A percentile compares a stretch with the other conserved stretches of the same genome.
phyloP scores from a whole-genome alignment of 1,139 yeast genomes.

The Entelexis paramagnoliae region DNA sequence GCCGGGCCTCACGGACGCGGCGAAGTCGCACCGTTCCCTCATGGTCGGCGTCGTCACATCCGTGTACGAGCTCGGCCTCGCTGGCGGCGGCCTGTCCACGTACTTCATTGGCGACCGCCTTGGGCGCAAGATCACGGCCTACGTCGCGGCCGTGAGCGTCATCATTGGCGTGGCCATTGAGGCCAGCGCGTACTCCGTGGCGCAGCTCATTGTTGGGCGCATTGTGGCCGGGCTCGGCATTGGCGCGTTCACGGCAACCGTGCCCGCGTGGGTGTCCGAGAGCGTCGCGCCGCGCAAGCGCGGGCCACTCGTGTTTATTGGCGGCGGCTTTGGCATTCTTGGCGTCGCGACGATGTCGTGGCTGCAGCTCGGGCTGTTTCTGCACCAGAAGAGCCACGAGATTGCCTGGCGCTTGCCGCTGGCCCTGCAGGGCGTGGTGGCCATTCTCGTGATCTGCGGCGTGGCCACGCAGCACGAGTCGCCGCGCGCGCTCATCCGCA shows the following conservation, averaged over 20 bases:
- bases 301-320: conserved; percentile 46
- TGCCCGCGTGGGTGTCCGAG: conserved; percentile 55
- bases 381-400: conserved; percentile 40
- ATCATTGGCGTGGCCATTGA: conserved; percentile 53
- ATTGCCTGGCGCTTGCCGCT: conserved; percentile 53
- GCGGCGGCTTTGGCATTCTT: conserved; percentile 46
- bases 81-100: conserved; percentile 57
- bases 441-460: conserved; percentile 41
- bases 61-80: conserved; percentile 61
- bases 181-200: conserved; percentile 46
- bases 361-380: conserved; percentile 52
- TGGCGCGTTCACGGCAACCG: conserved; percentile 68
- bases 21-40: conserved; percentile 19
- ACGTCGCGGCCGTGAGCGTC: conserved; percentile 17
- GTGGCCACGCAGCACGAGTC: conserved; percentile 51
- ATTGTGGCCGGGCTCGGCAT: conserved; percentile 67
- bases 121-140: conserved; percentile 46
- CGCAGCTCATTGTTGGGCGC: conserved; percentile 65
- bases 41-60: conserved; percentile 32
- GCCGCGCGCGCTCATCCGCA: conserved; percentile 55
- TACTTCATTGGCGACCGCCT: conserved; percentile 45
- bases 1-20: not conserved
- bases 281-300: conserved; percentile 45
- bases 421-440: conserved; percentile 48
- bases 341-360: conserved; percentile 61